Base-by-base conservation (phyloP, 805 yeast genomes). In the Blastobotrys chiropterorum region DNA sequence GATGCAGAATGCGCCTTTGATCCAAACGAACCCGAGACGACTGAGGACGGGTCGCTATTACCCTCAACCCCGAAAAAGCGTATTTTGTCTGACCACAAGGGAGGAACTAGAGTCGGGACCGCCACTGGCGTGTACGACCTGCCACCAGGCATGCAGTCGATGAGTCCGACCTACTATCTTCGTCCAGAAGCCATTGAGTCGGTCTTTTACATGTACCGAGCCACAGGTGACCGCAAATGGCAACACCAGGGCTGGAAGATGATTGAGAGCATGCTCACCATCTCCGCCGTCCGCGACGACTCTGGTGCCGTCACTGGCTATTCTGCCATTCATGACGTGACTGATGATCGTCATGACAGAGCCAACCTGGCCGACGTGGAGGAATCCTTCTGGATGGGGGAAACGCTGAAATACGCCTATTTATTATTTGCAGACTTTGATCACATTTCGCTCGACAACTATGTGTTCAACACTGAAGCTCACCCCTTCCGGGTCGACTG, bases 361-460 rank as follows among this genome's bases (percentile, higher is more conserved):
- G 75, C 73, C 8, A 75, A 79, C 3, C 16, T 20, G 14, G 30
- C 15, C 15, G 79, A 87, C 1, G 56, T 62, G 2, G 53, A 53
- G 13, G 61, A 58, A 44, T 83, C 94, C 21, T 89, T 89, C 73
- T 90, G 97, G 97, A 74, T 87, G 58, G 94, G 96, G 1, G 97
- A 90, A 67, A 90, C 97, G 2, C 76, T 90, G 65, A 90, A 90
- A 68, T 90, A 90, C 67, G 72, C 89, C 40, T 87, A 87, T 62
- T 69, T 88, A 52, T 71, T 89, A 57, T 89, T 89, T 68, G 77
- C 74, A 34, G 72, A 69, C 6, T 64, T 72, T 13, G 61, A 67
- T 6, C 64, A 69, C 14, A 67, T 73, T 62, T 72, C 76, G 43
- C 63, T 79, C 53, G 82, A 79, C 57, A 79, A 80, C 39, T 79